Evolutionary conservation across 2,329 filamentous ascomycete genomes (phyloP), one percentile per base, ranked within the genome.

Genomic region (Didymellaceae sp.): DNA sequence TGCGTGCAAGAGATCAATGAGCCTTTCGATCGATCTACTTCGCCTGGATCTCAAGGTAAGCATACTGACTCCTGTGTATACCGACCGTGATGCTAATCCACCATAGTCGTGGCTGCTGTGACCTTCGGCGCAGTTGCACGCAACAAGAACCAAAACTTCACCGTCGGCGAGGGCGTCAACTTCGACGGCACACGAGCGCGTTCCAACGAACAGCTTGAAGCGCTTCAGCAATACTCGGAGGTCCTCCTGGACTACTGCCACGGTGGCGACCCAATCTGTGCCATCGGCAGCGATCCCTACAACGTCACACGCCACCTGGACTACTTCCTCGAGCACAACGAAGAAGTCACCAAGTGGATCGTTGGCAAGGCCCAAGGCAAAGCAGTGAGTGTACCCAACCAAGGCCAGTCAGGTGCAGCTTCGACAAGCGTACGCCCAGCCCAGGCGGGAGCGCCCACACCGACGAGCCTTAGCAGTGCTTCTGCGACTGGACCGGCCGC

Each of bases 201-300:
- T 33, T 58, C 58, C 4, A 37, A 54, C 1, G 41, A 51, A n/a
- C 61, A 65, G 20, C 56, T 63, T 17, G 6, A 45, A 7, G 55
- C 38, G 8, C 55, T 66, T 1, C 54, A 55, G 14, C 42, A 51
- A 16, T 68, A 61, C 42, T 41, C 57, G 10, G 34, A 48, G 25
- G 77, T 81, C 1, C 80, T 87, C 44, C 75, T 84, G 70, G 83
- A 82, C 6, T 87, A 86, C 75, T 87, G 85, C 66, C 84, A 88
- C 59, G 72, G 77, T 13, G 63, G 80, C 5, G 85, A 87, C 55
- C 84, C 84, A 0, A 86, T 85, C 67, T 87, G 85, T 75, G 87
- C 83, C 63, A 51, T 59, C 0, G 83, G 81, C n/a, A 66, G 61
- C 51, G 17, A 37, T 11, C 84, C 84, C 22, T 82, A 75, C 55